Evolutionary conservation across 83 land plant genomes (phyloP).

Genomic region (Picea abies): DNA sequence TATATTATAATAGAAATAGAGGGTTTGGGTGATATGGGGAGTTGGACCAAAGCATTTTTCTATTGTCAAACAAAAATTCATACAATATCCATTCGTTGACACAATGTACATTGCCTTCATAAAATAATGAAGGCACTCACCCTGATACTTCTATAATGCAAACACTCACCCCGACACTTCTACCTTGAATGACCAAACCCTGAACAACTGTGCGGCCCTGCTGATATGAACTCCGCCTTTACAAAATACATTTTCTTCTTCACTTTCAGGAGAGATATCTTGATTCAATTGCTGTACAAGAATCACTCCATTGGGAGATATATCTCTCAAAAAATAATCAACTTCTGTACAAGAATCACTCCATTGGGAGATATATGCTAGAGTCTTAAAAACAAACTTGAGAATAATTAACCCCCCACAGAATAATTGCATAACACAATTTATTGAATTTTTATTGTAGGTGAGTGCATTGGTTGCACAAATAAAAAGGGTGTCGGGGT

Average conservation of each 20-base stretch:
- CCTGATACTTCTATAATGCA: not conserved
- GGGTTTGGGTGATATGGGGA: not conserved
- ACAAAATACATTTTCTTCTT: not conserved
- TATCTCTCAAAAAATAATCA: no score
- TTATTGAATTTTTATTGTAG: no score
- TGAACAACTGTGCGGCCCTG: not conserved
- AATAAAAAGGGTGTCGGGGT: no score
- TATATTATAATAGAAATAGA: no score
- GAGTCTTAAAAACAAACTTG: no score
- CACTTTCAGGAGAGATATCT: not conserved
- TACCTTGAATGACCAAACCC: constrained; percentile 1
- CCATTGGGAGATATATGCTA: no score
- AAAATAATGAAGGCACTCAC: not conserved
- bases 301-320: no score
- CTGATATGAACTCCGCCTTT: not conserved
- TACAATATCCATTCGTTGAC: not conserved
- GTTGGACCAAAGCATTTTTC: constrained; percentile 4
- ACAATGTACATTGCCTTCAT: not conserved
- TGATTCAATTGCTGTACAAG: not conserved
- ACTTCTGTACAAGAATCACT: no score
- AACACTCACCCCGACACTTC: not conserved
- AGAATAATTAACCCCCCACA: no score
- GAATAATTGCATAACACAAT: no score
- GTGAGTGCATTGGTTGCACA: no score
- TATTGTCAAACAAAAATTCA: not conserved